Evolutionary conservation across 169 alveolate species (phyloP).

Genomic region (Plasmodium ovale): DNA sequence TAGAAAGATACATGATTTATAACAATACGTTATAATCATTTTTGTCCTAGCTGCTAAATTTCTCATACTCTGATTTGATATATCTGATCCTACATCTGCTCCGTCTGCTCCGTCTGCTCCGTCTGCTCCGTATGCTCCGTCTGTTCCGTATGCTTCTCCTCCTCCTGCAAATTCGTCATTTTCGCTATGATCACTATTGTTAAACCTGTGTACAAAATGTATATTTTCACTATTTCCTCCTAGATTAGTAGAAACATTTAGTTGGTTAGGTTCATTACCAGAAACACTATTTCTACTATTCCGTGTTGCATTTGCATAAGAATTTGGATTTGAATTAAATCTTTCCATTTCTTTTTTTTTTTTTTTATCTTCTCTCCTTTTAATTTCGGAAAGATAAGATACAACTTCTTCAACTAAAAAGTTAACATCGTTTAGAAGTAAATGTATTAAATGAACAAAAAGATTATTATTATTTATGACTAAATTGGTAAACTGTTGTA

Average conservation of each 20-base stretch:
- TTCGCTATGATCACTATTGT: constrained; percentile 78
- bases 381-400: constrained; percentile 88
- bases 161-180: constrained; percentile 68
- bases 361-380: constrained; percentile 86
- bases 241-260: neutral
- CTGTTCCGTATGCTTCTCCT: constrained; percentile 69
- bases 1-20: constrained; percentile 83
- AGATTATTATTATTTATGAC: constrained; percentile 83
- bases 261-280: neutral
- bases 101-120: constrained; percentile 74
- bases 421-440: constrained; percentile 89
- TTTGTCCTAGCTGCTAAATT: constrained; percentile 82
- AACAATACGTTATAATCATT: constrained; percentile 82
- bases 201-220: constrained; percentile 3
- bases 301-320: neutral
- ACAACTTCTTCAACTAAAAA: constrained; percentile 91
- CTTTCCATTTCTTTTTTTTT: constrained; percentile 33
- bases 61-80: constrained; percentile 77
- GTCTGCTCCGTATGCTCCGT: constrained; percentile 50
- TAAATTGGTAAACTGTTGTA: constrained; percentile 79
- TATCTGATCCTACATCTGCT: constrained; percentile 64
- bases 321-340: constrained; percentile 1
- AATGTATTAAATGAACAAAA: constrained; percentile 90
- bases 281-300: neutral
- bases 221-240: neutral